Base-by-base conservation (phyloP, 139 green algal species). In the Astrephomene gubernaculifera region DNA sequence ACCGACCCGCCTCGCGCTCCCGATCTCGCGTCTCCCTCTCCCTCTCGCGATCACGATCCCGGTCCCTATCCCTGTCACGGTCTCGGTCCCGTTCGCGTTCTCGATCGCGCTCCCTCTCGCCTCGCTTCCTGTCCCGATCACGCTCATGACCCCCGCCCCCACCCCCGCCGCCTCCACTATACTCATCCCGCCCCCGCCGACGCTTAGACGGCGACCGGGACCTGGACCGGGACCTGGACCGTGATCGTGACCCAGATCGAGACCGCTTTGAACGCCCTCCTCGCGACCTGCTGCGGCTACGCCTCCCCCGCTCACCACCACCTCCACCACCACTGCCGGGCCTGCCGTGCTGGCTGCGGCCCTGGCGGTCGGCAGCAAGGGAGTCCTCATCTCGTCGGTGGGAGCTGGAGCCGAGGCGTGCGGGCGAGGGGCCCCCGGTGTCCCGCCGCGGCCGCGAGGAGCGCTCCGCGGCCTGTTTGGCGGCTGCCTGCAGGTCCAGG, bases 231-330 rank as follows among this genome's bases (percentile, higher is more conserved):
- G 73, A 41, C 52, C 75, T 31, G 0, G 72, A 73, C 60, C 39
- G 38, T 1, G 75, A 82, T 1, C 54, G 54, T 4, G 57, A 71
- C 1, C 76, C 57, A 31, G 76, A 83, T 3, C 76, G 54, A 7
- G 76, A 83, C 19, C 76, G 76, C 76, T 83, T 83, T 0, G 76
- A 83, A 33, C 76, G 76, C 1, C 60, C 60, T 10, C 65, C 76
- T 10, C 41, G 60, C 0, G 74, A 82, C n/a, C 41, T 24, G 43
- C 79, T 85, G 65, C 79, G 79, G 27, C 79, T 85, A 44, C 64
- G 79, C 1, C 64, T 14, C 1, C 79, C 52, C 29, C 67, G 81
- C 17, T 65, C 69, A 10, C 80, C 53, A 31, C 73, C 69, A 0
- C 69, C 49, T 33, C 61, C 52, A 2, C 49, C 24, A 8, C 39